Evolutionary conservation across 805 yeast species (phyloP).

Genomic region (Starmerella cellae): DNA sequence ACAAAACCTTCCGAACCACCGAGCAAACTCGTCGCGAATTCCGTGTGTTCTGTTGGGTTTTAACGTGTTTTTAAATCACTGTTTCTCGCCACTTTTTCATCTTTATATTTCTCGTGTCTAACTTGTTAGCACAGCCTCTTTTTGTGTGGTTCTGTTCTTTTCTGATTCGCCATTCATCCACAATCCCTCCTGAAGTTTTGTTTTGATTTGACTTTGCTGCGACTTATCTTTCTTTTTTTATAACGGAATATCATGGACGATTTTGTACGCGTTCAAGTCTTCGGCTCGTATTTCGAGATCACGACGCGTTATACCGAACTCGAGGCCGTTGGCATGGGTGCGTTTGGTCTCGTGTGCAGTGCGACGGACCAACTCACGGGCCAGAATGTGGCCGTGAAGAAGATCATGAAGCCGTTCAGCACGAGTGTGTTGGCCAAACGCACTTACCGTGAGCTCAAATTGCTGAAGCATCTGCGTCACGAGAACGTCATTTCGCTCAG

Average conservation of each 20-base stretch:
- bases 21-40: no score
- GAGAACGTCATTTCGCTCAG: slow-evolving; percentile 87
- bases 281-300: slow-evolving; percentile 23
- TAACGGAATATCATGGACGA: slow-evolving; percentile 18
- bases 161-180: no score
- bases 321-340: slow-evolving; percentile 99
- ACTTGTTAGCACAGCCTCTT: no score
- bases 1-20: no score
- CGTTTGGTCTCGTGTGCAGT: slow-evolving; percentile 94
- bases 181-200: no score
- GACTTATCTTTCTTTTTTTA: no score
- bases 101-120: no score
- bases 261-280: slow-evolving; percentile 22
- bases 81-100: no score
- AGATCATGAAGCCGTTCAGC: slow-evolving; percentile 93
- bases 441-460: slow-evolving; percentile 88
- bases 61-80: no score
- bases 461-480: slow-evolving; percentile 84
- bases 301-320: slow-evolving; percentile 54
- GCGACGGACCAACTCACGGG: slow-evolving; percentile 83
- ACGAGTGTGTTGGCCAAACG: slow-evolving; percentile 92
- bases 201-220: no score
- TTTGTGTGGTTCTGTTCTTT: no score
- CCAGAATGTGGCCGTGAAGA: slow-evolving; percentile 92
- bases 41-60: no score